Base-by-base conservation (phyloP, 78 protist species). In the Dictyostelium brefeldianum region DNA sequence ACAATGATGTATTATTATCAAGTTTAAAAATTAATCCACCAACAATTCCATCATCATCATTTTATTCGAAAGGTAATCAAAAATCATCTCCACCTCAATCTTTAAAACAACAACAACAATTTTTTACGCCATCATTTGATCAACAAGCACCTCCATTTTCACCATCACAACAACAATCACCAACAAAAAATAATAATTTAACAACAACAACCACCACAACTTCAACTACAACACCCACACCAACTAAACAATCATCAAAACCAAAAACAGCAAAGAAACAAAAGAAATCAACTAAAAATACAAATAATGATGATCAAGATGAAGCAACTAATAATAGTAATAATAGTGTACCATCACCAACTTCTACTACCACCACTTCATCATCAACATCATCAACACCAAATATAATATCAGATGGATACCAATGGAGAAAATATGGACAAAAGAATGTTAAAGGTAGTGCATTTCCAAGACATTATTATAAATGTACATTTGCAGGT, bases 401-500 rank as follows among this genome's bases (percentile, higher is more conserved):
- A 25, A 77, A 46, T 50, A 77, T 54, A 10, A 50, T 78, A 31
- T 51, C 83, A 5, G 94, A 89, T 57, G 89, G 89, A 1, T 89
- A 89, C 51, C 74, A 89, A 65, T 89, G 94, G 94, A 64, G 94
- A 64, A 89, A 89, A 5, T 89, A 89, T 57, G 94, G 94, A 12
- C 94, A 89, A 57, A 89, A 89, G 29, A 51, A 80, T 78, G 95
- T 92, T 10, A 92, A 83, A 31, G 95, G 92, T 17, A 78, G 71
- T 27, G 10, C 9, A n/a, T 48, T 59, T 46, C 95, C 95, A 70
- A 83, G 91, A 70, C 73, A 65, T 41, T 92, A 92, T 51, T 92
- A 92, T 78, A 92, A 83, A 41, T 92, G 95, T 25, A 80, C 92
- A 5, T 69, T 62, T 22, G 64, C 75, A 41, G 91, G 89, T 36